A percentile compares a stretch with the other conserved stretches of the same genome.
phyloP scores from a whole-genome alignment of 169 alveolate species.

The Plasmodium cynomolgi region DNA sequence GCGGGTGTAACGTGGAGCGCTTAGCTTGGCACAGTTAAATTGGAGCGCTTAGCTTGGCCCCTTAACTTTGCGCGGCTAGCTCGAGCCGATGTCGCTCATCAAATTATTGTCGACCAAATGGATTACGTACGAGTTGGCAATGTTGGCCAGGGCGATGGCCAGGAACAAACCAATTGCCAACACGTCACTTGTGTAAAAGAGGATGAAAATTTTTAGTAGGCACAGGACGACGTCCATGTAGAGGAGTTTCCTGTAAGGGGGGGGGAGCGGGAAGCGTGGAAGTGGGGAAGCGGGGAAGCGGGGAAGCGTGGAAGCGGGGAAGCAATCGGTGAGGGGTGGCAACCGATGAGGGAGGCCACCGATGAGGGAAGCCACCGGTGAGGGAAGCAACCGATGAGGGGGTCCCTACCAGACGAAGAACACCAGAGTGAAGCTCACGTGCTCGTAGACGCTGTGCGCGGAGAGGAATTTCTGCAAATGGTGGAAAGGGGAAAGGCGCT shows the following conservation, averaged over 20 bases:
- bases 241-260: conserved; percentile 51
- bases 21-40: not conserved
- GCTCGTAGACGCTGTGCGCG: conserved; percentile 44
- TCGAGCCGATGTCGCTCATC: not conserved
- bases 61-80: not conserved
- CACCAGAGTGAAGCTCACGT: conserved; percentile 43
- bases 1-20: no score
- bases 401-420: conserved; percentile 42
- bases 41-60: not conserved
- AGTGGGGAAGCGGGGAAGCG: not conserved
- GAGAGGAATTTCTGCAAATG: conserved; percentile 65
- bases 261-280: not conserved
- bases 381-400: not conserved
- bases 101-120: conserved; percentile 48
- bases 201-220: conserved; percentile 30
- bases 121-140: conserved; percentile 48
- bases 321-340: not conserved
- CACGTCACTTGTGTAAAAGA: conserved; percentile 26
- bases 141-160: conserved; percentile 12
- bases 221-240: conserved; percentile 61
- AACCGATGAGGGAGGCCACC: not conserved
- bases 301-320: not conserved
- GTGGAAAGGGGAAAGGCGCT: not conserved
- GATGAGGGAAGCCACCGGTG: not conserved
- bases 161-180: conserved; percentile 2